A percentile compares a stretch with the other conserved stretches of the same genome.
Conservation (phyloP, 805 yeast species). For the Zygosaccharomyces pseudorouxii region DNA sequence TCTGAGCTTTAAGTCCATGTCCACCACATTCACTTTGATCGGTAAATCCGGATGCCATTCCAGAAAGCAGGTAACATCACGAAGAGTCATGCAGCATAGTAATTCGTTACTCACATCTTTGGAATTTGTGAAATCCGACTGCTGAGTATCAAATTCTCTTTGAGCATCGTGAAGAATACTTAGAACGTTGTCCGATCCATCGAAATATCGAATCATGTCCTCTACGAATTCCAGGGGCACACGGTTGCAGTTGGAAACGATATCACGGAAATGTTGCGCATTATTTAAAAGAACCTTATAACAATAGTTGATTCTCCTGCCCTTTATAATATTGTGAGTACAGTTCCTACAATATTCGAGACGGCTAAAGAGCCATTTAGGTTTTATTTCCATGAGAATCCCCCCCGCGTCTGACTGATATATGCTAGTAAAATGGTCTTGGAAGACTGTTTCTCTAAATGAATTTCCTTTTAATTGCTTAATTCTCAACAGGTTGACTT, state of each 20-base stretch:
- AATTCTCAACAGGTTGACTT: conserved; percentile 17
- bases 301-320: conserved; percentile 24
- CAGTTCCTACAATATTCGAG: conserved; percentile 30
- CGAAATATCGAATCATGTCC: conserved; percentile 23
- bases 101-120: conserved; percentile 20
- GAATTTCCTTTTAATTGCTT: conserved; percentile 16
- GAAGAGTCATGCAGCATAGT: conserved; percentile 35
- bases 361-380: conserved; percentile 30
- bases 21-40: conserved; percentile 37
- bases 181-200: conserved; percentile 20
- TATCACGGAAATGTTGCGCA: conserved; percentile 10
- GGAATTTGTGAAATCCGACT: conserved; percentile 3
- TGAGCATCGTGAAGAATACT: conserved; percentile 25
- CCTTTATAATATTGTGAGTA: conserved; percentile 24
- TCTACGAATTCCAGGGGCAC: conserved; percentile 17
- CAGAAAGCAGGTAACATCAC: conserved; percentile 38
- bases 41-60: conserved; percentile 16
- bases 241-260: conserved; percentile 2
- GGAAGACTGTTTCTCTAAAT: conserved; percentile 3
- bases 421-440: conserved; percentile 28
- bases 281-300: conserved; percentile 16
- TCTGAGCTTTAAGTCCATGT: conserved; percentile 50
- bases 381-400: conserved; percentile 30
- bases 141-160: conserved; percentile 3
- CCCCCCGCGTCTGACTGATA: conserved; percentile 5